Conservation (phyloP, 2,329 filamentous ascomycete species). For the Tolypocladium sp. region DNA sequence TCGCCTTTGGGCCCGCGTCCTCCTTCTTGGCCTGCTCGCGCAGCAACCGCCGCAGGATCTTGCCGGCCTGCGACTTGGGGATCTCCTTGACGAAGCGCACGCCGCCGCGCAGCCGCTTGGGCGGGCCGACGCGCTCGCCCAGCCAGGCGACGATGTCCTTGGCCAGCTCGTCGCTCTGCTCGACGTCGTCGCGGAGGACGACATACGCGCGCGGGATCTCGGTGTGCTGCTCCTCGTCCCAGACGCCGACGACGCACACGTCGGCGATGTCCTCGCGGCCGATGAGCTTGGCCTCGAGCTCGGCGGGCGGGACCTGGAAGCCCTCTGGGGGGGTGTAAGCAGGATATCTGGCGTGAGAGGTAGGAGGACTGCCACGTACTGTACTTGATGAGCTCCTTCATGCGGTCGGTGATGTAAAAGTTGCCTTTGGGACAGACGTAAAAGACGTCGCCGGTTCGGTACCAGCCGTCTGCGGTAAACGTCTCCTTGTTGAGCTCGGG, state of each 20-base stretch:
- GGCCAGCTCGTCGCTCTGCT: conserved; percentile 20
- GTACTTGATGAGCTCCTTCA: conserved; percentile 55
- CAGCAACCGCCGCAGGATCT: conserved; percentile 40
- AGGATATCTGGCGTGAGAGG: background rate
- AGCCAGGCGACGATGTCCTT: conserved; percentile 27
- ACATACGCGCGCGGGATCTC: conserved; percentile 53
- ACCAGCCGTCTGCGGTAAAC: conserved; percentile 71
- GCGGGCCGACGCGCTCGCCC: conserved; percentile 50
- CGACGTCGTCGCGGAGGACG: conserved; percentile 24
- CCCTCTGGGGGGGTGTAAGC: conserved; percentile 42
- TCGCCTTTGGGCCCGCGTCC: conserved; percentile 22
- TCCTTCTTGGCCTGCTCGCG: conserved; percentile 30
- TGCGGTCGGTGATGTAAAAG: conserved; percentile 83
- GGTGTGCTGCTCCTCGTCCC: conserved; percentile 49
- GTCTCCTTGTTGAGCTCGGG: conserved; percentile 60
- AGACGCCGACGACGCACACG: conserved; percentile 56
- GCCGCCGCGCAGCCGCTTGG: conserved; percentile 64
- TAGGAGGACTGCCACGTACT: conserved; percentile 24
- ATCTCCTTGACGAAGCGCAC: conserved; percentile 59
- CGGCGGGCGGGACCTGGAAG: conserved; percentile 61
- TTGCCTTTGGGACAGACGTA: conserved; percentile 69
- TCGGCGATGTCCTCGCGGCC: conserved; percentile 39
- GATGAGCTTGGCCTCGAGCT: conserved; percentile 45
- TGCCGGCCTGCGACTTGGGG: conserved; percentile 56
- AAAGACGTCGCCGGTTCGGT: conserved; percentile 84